phyloP scores from a whole-genome alignment of 192 early-diverging fungal species.

The Ambispora gerdemannii region DNA sequence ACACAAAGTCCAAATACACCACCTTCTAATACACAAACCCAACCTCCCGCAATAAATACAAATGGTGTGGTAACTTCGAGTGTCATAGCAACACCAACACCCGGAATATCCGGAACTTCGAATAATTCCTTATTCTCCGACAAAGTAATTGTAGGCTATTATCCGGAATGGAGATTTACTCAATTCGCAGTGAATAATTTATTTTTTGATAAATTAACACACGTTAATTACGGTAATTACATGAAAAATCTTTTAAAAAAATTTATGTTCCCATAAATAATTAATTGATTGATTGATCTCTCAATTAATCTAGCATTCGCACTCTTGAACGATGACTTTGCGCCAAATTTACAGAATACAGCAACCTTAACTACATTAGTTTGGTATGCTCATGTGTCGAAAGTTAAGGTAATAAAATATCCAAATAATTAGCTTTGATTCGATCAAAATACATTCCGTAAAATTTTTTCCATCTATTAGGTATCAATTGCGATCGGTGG shows the following conservation, averaged over 20 bases:
- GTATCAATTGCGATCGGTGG: constrained; percentile 66
- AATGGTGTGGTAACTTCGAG: too few species aligned
- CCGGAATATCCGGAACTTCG: too few species aligned
- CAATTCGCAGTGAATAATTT: constrained; percentile 10
- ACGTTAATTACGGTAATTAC: background rate
- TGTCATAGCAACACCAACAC: too few species aligned
- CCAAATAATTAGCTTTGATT: background rate
- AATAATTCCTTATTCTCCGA: background rate
- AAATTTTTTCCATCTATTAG: background rate
- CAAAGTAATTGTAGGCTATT: constrained; percentile 13
- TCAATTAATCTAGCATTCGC: background rate
- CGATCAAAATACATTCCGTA: background rate
- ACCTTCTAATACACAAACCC: too few species aligned
- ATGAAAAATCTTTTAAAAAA: too few species aligned
- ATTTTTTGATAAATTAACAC: background rate
- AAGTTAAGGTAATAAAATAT: background rate
- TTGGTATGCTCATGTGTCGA: constrained; percentile 2
- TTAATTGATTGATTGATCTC: background rate
- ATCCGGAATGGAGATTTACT: background rate
- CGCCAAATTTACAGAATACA: background rate
- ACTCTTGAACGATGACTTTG: background rate
- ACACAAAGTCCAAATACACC: too few species aligned
- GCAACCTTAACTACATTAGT: background rate
- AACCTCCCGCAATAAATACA: too few species aligned
- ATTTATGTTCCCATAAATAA: too few species aligned